These are phyloP conservation scores for Leishmania lainsoni DNA, from an alignment of 208 protist species.

Conservation along the genomic window DNA sequence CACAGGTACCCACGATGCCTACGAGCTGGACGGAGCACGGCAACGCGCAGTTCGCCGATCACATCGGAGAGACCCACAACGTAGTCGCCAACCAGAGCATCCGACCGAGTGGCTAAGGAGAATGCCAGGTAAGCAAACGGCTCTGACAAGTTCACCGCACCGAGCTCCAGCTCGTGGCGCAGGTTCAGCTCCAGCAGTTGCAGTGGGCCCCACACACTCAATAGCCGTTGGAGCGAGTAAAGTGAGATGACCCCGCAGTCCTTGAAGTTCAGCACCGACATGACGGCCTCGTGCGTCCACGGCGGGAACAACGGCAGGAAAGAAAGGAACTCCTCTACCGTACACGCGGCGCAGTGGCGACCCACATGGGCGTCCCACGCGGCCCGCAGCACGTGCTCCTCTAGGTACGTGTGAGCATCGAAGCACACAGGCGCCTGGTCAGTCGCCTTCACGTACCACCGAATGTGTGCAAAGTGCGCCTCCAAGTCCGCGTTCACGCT, in stretches of 20 bases:
- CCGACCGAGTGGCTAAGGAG: slow-evolving; percentile 47
- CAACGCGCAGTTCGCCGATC: slow-evolving; percentile 60
- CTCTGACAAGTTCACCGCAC: slow-evolving; percentile 56
- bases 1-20: slow-evolving; percentile 19
- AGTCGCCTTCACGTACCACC: slow-evolving; percentile 62
- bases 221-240: slow-evolving; percentile 72
- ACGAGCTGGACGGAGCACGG: slow-evolving; percentile 42
- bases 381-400: slow-evolving; percentile 53
- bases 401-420: slow-evolving; percentile 45
- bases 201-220: slow-evolving; percentile 85
- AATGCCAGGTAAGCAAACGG: slow-evolving; percentile 55
- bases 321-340: slow-evolving; percentile 49
- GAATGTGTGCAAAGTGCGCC: slow-evolving; percentile 63
- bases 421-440: slow-evolving; percentile 39
- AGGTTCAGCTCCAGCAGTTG: slow-evolving; percentile 77
- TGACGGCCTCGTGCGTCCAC: slow-evolving; percentile 53
- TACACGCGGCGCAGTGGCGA: slow-evolving; percentile 56
- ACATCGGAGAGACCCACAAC: slow-evolving; percentile 57
- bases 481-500: slow-evolving; percentile 50
- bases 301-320: slow-evolving; percentile 56
- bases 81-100: slow-evolving; percentile 77
- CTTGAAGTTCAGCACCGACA: slow-evolving; percentile 70
- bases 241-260: slow-evolving; percentile 79
- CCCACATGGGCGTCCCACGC: slow-evolving; percentile 68
- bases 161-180: slow-evolving; percentile 53